Base-by-base conservation (phyloP, 768 basidiomycete genomes). In the Auriscalpium orientale region DNA sequence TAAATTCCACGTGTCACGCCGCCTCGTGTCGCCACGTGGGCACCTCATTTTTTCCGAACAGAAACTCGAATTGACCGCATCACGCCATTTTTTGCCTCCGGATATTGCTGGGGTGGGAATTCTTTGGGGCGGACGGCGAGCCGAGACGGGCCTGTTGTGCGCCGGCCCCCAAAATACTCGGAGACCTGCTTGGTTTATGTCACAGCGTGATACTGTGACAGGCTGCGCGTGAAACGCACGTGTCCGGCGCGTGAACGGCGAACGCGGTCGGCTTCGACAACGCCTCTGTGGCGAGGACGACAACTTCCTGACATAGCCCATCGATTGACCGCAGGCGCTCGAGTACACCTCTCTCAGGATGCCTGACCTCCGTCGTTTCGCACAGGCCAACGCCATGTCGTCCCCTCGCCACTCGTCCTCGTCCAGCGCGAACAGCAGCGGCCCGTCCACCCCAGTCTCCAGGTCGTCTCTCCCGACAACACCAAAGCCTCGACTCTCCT, bases 341-440 rank as follows among this genome's bases (percentile, higher is more conserved):
- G 12, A 12, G 18, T 12, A 47, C 18, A 47, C 46, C 18, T 12
- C 40, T 8, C 1, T 43, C 46, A 43, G 51, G 13, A 83, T 83
- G 81, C 28, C 28, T 28, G 73, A 78, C 57, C 73, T 84, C 51
- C 79, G 82, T 64, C 80, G 82, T 18, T 72, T 82, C 46, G 82
- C 81, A 2, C 81, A 82, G 61, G 71, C 62, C 4, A 73, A 78
- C 49, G 35, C 56, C 18, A 68, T 72, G 35, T 68, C 65, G n/a
- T 75, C 77, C 0, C 75, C 79, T 1, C 71, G 70, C 28, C 74
- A 58, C 15, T 21, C 34, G 8, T 58, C 62, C 10, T 22, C 60
- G 22, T 45, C 64, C 1, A 49, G 54, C 34, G 61, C 62, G 34
- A 28, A 37, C 28, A 8, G 48, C 62, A 57, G 51, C 51, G 35